Conservation (phyloP, 495 filamentous ascomycete genomes). For the Cetradonia linearis region DNA sequence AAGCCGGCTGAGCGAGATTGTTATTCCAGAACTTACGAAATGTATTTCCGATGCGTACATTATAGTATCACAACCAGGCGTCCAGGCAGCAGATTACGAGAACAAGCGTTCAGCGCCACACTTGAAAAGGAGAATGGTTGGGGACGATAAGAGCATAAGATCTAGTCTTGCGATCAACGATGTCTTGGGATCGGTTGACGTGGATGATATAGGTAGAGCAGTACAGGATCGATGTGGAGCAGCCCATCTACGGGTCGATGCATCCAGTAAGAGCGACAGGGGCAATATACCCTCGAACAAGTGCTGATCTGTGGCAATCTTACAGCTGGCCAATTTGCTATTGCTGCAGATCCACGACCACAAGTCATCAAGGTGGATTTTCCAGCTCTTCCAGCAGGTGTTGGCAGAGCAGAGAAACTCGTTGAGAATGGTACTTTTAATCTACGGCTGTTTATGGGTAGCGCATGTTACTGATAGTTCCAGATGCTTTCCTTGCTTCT, state of each 20-base stretch:
- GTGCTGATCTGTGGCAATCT: conserved; percentile 3
- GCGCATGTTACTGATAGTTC: background rate
- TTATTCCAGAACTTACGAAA: conserved; percentile 40
- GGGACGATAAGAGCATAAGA: conserved; percentile 39
- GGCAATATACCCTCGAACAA: no score
- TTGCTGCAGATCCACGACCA: conserved; percentile 37
- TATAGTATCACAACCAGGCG: conserved; percentile 67
- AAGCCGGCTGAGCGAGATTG: conserved; percentile 28
- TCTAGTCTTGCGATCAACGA: conserved; percentile 48
- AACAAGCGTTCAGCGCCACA: conserved; percentile 47
- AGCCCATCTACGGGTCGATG: conserved; percentile 44
- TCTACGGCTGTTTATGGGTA: background rate
- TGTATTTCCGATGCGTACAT: conserved; percentile 74
- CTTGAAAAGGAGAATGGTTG: conserved; percentile 45
- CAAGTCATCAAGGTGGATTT: conserved; percentile 44
- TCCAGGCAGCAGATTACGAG: conserved; percentile 56
- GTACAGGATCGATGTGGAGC: conserved; percentile 46
- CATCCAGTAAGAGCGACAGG: conserved; percentile 49
- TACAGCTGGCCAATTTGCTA: conserved; percentile 39
- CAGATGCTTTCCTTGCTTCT: conserved; percentile 52
- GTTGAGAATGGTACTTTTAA: conserved; percentile 36
- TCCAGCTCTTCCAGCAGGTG: conserved; percentile 36
- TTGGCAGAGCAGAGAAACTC: conserved; percentile 35
- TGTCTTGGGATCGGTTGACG: conserved; percentile 50
- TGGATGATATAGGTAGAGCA: conserved; percentile 42